Conservation (phyloP, 352 stramenopile genomes). For the Phytophthora sojae region DNA sequence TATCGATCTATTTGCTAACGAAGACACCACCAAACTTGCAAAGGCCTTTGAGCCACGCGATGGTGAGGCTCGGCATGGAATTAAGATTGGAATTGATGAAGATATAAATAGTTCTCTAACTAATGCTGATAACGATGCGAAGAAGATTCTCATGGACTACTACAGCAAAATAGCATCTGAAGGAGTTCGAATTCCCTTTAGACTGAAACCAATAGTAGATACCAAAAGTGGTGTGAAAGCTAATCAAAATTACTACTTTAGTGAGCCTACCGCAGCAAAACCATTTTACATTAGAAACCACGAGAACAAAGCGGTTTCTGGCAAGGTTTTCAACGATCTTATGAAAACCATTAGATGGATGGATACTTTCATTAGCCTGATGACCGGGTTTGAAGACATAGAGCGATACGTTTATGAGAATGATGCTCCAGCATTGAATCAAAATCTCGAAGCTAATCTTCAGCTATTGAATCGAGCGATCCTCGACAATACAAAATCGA, state of each 20-base stretch:
- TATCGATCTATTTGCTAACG: slow-evolving; percentile 7
- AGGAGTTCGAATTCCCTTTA: slow-evolving; percentile 23
- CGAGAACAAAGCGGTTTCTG: slow-evolving; percentile 27
- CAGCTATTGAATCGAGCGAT: slow-evolving; percentile 20
- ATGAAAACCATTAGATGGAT: slow-evolving; percentile 35
- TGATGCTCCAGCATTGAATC: slow-evolving; percentile 13
- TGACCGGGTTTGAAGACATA: slow-evolving; percentile 29
- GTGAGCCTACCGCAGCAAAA: slow-evolving; percentile 27
- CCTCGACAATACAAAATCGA: slow-evolving; percentile 26
- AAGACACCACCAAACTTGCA: slow-evolving; percentile 7
- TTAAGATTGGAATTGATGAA: slow-evolving; percentile 25
- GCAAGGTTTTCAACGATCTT: slow-evolving; percentile 21
- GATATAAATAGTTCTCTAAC: slow-evolving; percentile 19
- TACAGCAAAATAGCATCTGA: slow-evolving; percentile 20
- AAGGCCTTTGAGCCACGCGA: slow-evolving; percentile 15
- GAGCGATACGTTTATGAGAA: slow-evolving; percentile 25
- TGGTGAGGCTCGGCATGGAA: slow-evolving; percentile 20
- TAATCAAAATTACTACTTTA: slow-evolving; percentile 30
- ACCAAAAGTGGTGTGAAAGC: slow-evolving; percentile 19
- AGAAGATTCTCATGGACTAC: slow-evolving; percentile 26
- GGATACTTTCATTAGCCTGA: slow-evolving; percentile 24
- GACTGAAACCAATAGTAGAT: slow-evolving; percentile 28
- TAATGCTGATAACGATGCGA: slow-evolving; percentile 33
- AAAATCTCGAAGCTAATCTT: slow-evolving; percentile 30
- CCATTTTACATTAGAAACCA: slow-evolving; percentile 27